Evolutionary conservation across 2,329 filamentous ascomycete genomes (phyloP).

Genomic region (Verruconis gallopava): DNA sequence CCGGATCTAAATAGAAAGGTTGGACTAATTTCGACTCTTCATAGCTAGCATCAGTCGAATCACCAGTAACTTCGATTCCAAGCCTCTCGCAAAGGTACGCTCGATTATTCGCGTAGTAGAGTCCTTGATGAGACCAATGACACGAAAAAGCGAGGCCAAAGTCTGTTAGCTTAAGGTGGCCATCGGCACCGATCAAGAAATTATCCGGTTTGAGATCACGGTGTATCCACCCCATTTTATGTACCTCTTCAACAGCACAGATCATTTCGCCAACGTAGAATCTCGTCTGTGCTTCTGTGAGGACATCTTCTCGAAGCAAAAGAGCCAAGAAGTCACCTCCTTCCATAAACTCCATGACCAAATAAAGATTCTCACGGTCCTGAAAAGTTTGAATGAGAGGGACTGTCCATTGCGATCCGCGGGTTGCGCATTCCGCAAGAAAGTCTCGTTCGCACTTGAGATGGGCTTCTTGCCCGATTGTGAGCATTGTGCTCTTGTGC

Average conservation of each 20-base stretch:
- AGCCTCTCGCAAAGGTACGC: slow-evolving; percentile 67
- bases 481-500: slow-evolving; percentile 83
- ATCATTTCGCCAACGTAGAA: slow-evolving; percentile 97
- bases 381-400: slow-evolving; percentile 82
- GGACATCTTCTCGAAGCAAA: slow-evolving; percentile 69
- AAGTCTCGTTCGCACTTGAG: slow-evolving; percentile 85
- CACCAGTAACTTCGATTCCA: slow-evolving; percentile 60
- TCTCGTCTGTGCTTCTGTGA: slow-evolving; percentile 64
- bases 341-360: slow-evolving; percentile 98
- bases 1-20: background rate
- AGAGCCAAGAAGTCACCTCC: slow-evolving; percentile 87
- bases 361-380: slow-evolving; percentile 69
- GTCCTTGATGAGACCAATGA: slow-evolving; percentile 83
- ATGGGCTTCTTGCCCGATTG: slow-evolving; percentile 84
- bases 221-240: slow-evolving; percentile 81
- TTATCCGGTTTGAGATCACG: slow-evolving; percentile 96
- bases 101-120: slow-evolving; percentile 73
- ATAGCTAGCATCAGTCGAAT: slow-evolving; percentile 49
- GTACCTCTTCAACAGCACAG: slow-evolving; percentile 82
- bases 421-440: slow-evolving; percentile 67
- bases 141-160: slow-evolving; percentile 94
- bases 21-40: slow-evolving; percentile 15
- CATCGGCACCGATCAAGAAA: slow-evolving; percentile 76
- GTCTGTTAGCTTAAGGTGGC: slow-evolving; percentile 90
- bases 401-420: slow-evolving; percentile 69